Percentiles rank a stretch among this genome's conserved stretches.
Evolutionary conservation across 164 flowering plant genomes (phyloP).

Genomic region (Magnolia officinalis): DNA sequence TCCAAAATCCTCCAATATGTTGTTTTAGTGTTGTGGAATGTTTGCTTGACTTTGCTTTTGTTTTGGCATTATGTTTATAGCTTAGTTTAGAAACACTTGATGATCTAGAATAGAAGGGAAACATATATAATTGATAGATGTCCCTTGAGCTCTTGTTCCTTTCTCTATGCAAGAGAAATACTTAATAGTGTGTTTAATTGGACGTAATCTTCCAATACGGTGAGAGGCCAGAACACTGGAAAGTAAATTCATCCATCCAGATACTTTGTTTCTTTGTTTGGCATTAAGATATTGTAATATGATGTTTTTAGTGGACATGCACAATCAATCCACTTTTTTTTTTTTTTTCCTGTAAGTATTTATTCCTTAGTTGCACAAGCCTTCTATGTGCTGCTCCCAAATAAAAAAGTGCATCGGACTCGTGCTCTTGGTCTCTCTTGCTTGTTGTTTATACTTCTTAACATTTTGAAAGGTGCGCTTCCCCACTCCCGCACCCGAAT

Average conservation of each 20-base stretch:
- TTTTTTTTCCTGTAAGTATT: too few species aligned
- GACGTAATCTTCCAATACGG: not conserved
- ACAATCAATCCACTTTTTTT: too few species aligned
- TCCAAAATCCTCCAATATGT: slow-evolving; percentile 1
- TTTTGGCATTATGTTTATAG: not conserved
- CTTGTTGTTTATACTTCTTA: too few species aligned
- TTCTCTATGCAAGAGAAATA: not conserved
- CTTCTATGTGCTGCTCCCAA: too few species aligned
- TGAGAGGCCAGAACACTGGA: not conserved
- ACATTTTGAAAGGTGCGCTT: too few species aligned
- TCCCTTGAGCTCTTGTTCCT: not conserved
- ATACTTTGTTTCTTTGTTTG: not conserved
- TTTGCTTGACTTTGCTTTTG: not conserved
- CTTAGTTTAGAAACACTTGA: not conserved
- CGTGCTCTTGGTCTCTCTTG: too few species aligned
- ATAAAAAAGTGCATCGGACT: too few species aligned
- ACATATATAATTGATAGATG: not conserved
- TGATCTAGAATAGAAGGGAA: not conserved
- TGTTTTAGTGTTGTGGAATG: slow-evolving; percentile 1
- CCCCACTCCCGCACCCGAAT: too few species aligned
- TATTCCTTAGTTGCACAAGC: too few species aligned
- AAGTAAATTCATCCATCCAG: not conserved
- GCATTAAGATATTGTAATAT: too few species aligned
- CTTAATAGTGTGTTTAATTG: not conserved
- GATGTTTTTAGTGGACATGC: too few species aligned